Percentiles rank a stretch among this genome's conserved stretches.
Conservation (phyloP, 306 rosid genomes). For the Cucurbita maxima region DNA sequence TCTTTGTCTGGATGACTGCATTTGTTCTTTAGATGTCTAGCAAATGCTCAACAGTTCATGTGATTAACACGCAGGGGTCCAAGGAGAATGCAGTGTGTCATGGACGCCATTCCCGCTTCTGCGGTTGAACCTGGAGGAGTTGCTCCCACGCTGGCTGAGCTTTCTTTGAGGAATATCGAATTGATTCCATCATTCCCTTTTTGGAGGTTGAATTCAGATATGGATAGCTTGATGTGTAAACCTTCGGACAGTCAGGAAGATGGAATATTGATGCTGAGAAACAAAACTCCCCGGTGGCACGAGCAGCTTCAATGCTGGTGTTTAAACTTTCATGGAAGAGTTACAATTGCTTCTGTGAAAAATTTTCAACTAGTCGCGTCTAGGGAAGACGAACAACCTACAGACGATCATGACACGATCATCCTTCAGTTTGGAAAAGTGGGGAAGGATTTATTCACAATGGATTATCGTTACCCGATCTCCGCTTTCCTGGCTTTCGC, state of each 20-base stretch:
- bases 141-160: constrained; percentile 56
- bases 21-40: not conserved
- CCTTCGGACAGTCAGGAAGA: constrained; percentile 31
- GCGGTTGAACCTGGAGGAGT: constrained; percentile 53
- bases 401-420: constrained; percentile 52
- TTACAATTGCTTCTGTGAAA: constrained; percentile 60
- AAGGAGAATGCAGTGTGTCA: constrained; percentile 55
- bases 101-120: constrained; percentile 44
- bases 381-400: constrained; percentile 37
- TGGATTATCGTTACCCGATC: constrained; percentile 66
- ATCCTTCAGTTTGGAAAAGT: constrained; percentile 67
- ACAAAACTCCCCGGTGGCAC: constrained; percentile 71
- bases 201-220: constrained; percentile 37
- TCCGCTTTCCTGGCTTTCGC: constrained; percentile 72
- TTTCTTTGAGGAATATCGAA: constrained; percentile 30
- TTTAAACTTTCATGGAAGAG: constrained; percentile 62
- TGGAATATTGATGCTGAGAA: constrained; percentile 40
- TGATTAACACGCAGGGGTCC: constrained; percentile 58
- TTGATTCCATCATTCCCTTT: constrained; percentile 37
- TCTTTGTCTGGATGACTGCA: not conserved
- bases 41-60: not conserved
- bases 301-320: constrained; percentile 80
- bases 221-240: constrained; percentile 29
- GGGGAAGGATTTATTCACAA: constrained; percentile 60
- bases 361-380: constrained; percentile 69